Base-by-base conservation (phyloP, 2,329 filamentous ascomycete species). In the Ceratocystiopsis minuta region DNA sequence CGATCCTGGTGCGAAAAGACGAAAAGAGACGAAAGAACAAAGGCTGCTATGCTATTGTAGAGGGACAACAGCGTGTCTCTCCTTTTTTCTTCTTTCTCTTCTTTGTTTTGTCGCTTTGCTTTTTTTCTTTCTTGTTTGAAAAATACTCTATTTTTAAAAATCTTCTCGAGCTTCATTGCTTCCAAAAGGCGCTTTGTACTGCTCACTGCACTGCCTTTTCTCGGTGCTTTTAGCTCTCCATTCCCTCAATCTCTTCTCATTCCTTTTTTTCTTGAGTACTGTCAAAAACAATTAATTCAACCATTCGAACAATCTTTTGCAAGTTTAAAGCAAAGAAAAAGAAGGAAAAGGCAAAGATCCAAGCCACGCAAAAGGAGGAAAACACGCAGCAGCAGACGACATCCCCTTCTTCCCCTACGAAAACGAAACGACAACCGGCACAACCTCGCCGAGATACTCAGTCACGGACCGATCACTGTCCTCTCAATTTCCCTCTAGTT, bases 251-350 rank as follows among this genome's bases (percentile, higher is more conserved):
- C 24, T 41, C 16, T 45, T 37, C 28, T 28, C 28, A 36, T 40
- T 36, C 32, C 38, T 33, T 43, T 41, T 39, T 34, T 39, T 41
- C 44, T 43, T 44, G 46, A 49, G 43, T 48, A 49, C 40, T 40
- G 39, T 43, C 40, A 43, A 48, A 47, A 48, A 28, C 24, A 28
- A 49, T 51, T 50, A 45, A 51, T 45, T 48, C 48, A 38, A 48
- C 48, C 43, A 44, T 47, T 49, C 38, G 36, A 28, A 43, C 41
- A 37, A 48, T 36, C 38, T 48, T 49, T 46, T 54, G 50, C 53
- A 54, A 52, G 49, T 51, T 57, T 50, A 55, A 35, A 44, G 18
- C 32, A 31, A n/a, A 17, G n/a, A 16, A 28, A 31, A 34, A 35
- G 16, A 39, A 37, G 31, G 28, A 15, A 28, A 14, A 40, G 28